Evolutionary conservation across 768 basidiomycete genomes (phyloP), one percentile per base, ranked within the genome.

Genomic region (Boletus bicolor): DNA sequence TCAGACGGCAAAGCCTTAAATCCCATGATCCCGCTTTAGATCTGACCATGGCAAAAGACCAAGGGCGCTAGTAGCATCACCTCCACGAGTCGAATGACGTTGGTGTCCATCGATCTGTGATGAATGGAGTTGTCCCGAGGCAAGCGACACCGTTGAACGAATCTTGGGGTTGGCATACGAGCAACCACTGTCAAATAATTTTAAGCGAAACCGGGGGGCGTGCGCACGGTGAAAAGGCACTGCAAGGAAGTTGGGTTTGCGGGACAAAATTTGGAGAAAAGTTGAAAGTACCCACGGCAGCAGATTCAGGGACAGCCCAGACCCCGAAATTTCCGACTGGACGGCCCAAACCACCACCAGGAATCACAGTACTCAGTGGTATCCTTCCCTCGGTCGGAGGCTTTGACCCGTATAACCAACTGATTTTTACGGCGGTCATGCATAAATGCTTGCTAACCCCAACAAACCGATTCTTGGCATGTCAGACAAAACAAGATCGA

Each of bases 401-500:
- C 10, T 36, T 51, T 26, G 47, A 36, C 38, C 41, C 28, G 32
- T 36, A 37, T 26, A 39, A 35, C 50, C 50, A 47, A 32, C 47
- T 47, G 47, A 56, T 52, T 53, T 53, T 49, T 46, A 44, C 32
- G 21, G 39, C 5, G 44, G 50, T 30, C 52, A 39, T 49, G 24
- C 43, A 43, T 34, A n/a, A n/a, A 36, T 26, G 8, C 39, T 52
- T 4, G 44, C 10, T 15, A 44, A 49, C 38, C 48, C 44, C 48
- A 30, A 35, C 43, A 46, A 41, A 37, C 38, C 3, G 19, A 28
- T 46, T 35, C 36, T 38, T 45, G 42, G 11, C 42, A 19, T 12
- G 53, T 50, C 39, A 56, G 44, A 42, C 55, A n/a, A 53, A 30
- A 45, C 45, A 24, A 50, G 8, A 49, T 48, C 30, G 17, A 45